phyloP scores from a whole-genome alignment of 176 grass and related monocot species.

The Puccinellia tenuiflora region DNA sequence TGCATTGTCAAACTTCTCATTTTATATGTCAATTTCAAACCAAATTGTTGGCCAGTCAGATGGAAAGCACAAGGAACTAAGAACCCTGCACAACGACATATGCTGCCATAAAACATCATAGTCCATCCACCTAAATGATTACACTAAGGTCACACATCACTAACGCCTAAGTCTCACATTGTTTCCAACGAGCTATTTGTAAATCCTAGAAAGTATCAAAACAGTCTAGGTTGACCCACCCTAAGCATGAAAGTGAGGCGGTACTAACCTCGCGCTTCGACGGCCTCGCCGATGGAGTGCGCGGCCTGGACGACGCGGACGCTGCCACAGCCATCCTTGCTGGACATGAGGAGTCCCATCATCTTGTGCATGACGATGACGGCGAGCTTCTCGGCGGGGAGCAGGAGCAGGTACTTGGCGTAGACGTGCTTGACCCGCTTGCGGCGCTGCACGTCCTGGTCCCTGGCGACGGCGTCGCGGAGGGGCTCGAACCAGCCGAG shows the following conservation, averaged over 20 bases:
- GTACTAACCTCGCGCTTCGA: constrained; percentile 77
- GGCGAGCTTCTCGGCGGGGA: constrained; percentile 86
- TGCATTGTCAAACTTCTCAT: background rate
- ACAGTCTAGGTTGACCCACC: background rate
- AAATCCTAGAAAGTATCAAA: background rate
- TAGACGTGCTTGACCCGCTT: constrained; percentile 66
- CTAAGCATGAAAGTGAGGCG: background rate
- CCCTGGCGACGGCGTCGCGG: constrained; percentile 64
- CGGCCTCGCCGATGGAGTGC: constrained; percentile 65
- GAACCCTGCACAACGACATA: background rate
- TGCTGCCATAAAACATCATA: background rate
- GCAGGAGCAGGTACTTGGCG: constrained; percentile 58
- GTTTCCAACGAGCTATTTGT: background rate
- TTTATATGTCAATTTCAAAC: background rate
- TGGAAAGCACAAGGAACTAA: background rate
- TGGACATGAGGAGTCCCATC: constrained; percentile 74
- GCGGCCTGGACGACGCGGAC: constrained; percentile 71
- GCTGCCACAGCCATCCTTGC: constrained; percentile 48
- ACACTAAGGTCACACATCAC: background rate
- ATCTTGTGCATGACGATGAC: constrained; percentile 96
- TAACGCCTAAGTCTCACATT: background rate
- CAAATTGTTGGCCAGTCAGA: background rate
- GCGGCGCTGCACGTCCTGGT: constrained; percentile 51
- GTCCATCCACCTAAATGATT: background rate
- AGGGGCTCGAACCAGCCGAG: constrained; percentile 95